These are phyloP conservation scores for Raffaelea ambrosiae DNA, from an alignment of 2,329 filamentous ascomycete species.

Conservation along the genomic window DNA sequence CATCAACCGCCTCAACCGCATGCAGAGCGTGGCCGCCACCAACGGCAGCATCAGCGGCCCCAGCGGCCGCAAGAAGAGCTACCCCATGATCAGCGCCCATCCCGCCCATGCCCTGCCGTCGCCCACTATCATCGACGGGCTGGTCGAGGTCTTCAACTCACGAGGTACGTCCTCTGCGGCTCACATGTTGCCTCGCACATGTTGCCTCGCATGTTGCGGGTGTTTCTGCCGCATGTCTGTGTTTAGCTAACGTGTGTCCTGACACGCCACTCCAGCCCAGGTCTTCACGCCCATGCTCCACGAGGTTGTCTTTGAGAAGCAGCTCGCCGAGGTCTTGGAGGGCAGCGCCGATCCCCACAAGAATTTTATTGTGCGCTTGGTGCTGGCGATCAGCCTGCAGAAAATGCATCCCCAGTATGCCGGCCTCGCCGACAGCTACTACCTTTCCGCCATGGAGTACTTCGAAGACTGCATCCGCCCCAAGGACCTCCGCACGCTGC, in stretches of 20 bases:
- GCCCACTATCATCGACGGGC: constrained; percentile 62
- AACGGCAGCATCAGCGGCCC: constrained; percentile 36
- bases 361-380: constrained; percentile 83
- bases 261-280: constrained; percentile 51
- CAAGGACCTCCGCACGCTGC: constrained; percentile 87
- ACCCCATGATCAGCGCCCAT: constrained; percentile 80
- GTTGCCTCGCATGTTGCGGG: constrained; percentile 9
- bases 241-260: neutral
- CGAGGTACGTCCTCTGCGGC: constrained; percentile 50
- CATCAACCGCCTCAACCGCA: constrained; percentile 47
- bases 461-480: constrained; percentile 75
- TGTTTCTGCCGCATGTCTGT: neutral
- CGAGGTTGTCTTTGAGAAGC: constrained; percentile 66
- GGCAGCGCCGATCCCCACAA: constrained; percentile 71
- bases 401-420: constrained; percentile 84
- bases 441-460: constrained; percentile 76
- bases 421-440: constrained; percentile 92
- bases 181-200: neutral
- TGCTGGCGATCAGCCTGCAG: constrained; percentile 90
- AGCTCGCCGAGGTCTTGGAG: constrained; percentile 73
- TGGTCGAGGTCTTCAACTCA: constrained; percentile 78
- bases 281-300: constrained; percentile 82
- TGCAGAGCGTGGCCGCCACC: constrained; percentile 52
- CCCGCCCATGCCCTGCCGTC: constrained; percentile 70
- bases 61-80: constrained; percentile 69